Base-by-base conservation (phyloP, 495 filamentous ascomycete genomes). In the Penicillium canariense region DNA sequence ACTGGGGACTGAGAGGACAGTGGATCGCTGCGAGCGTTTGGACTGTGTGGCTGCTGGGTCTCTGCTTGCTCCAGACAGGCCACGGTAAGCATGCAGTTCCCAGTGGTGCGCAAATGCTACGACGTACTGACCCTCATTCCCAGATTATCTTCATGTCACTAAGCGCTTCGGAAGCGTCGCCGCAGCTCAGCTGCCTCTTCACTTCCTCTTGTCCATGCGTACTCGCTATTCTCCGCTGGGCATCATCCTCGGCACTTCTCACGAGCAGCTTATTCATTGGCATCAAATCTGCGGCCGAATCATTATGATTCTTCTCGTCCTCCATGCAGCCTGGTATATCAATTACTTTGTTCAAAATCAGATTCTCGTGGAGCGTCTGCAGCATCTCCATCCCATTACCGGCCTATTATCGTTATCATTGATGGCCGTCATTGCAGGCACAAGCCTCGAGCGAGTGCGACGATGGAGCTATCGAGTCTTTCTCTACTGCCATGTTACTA, bases 101-200 rank as follows among this genome's bases (percentile, higher is more conserved):
- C 20, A 10, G 2, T 23, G 17, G 10, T 23, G 17, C 32, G 44
- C 7, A 30, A 9, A 31, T n/a, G 26, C 4, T 30, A 28, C 32
- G 26, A 8, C 32, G 14, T 42, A 25, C 43, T 46, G 43, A 44
- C 27, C 15, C 14, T 43, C 15, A 1, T 6, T 15, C 4, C 23
- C 15, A 54, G 51, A 54, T n/a, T 54, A 54, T 9, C 28, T 54
- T 10, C 51, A 54, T 54, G 30, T 54, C 20, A 38, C 51, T 5
- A 54, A 54, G 27, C 51, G 51, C 18, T 45, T 54, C 26, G 51
- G 51, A 17, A 45, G 40, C 25, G 43, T 54, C 9, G 51, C 51
- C n/a, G 40, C 51, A 12, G 40, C 51, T 3, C 51, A 54, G 18
- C n/a, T 54, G 8, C 51, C 51, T 7, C 25, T 54, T 17, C 42